phyloP scores from a whole-genome alignment of 306 rosid species.

The Corylus avellana region DNA sequence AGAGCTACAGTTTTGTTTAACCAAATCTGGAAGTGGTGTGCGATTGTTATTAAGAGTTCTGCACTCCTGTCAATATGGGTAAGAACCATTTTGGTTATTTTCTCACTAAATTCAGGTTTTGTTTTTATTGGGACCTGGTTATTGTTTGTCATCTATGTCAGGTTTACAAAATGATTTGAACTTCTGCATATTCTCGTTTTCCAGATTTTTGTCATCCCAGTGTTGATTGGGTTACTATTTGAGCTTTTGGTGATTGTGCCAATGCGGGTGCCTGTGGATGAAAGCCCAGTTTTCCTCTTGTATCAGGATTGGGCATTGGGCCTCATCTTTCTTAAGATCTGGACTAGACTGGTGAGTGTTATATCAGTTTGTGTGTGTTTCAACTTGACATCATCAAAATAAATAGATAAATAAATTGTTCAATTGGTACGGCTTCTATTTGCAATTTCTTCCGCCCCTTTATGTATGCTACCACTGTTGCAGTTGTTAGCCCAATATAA shows the following conservation, averaged over 20 bases:
- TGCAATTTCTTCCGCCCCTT: not conserved
- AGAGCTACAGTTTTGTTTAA: constrained; percentile 63
- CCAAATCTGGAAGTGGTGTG: constrained; percentile 89
- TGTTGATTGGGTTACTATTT: constrained; percentile 91
- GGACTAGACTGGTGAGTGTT: constrained; percentile 98
- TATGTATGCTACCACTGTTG: not conserved
- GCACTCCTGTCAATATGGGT: constrained; percentile 97
- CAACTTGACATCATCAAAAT: not conserved
- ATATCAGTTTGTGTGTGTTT: not conserved
- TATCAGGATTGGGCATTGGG: constrained; percentile 99
- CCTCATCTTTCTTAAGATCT: constrained; percentile 95
- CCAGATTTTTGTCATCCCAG: constrained; percentile 94
- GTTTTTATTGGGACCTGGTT: constrained; percentile 10
- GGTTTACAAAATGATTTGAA: constrained; percentile 10
- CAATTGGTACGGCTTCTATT: not conserved
- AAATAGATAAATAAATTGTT: not conserved
- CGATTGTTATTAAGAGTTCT: constrained; percentile 85
- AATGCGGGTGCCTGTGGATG: constrained; percentile 98
- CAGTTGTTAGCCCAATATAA: not conserved
- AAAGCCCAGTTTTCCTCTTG: constrained; percentile 96
- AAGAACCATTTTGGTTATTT: constrained; percentile 30
- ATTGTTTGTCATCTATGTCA: constrained; percentile 2
- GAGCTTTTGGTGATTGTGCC: constrained; percentile 99
- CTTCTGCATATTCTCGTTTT: constrained; percentile 14
- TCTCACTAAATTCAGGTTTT: constrained; percentile 2